A percentile compares a stretch with the other conserved stretches of the same genome.
These are phyloP conservation scores for Penicillium corylophilum DNA, from an alignment of 2,329 filamentous ascomycete genomes.

Conservation along the genomic window DNA sequence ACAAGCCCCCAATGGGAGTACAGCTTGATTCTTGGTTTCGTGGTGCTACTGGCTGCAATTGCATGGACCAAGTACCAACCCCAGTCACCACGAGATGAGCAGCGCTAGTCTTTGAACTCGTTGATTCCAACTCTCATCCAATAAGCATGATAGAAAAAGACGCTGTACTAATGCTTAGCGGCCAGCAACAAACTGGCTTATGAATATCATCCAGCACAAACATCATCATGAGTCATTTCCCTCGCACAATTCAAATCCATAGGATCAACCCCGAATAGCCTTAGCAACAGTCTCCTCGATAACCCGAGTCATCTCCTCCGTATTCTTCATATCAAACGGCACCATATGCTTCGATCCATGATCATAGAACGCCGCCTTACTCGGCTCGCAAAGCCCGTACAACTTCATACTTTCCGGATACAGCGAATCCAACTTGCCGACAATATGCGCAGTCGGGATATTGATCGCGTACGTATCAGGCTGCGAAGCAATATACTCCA, in stretches of 20 bases:
- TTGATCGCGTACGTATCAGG: slow-evolving; percentile 20
- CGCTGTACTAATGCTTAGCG: slow-evolving; percentile 4
- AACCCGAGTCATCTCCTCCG: slow-evolving; percentile 25
- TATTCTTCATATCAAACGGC: slow-evolving; percentile 33
- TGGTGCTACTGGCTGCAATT: slow-evolving; percentile 26
- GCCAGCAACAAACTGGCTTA: not conserved
- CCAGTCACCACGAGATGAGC: not conserved
- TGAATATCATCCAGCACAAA: not conserved
- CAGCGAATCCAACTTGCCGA: slow-evolving; percentile 36
- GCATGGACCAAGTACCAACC: slow-evolving; percentile 18
- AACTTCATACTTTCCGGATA: slow-evolving; percentile 31
- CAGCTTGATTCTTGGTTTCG: slow-evolving; percentile 23
- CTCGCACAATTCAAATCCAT: not conserved
- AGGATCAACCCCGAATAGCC: slow-evolving; percentile 13
- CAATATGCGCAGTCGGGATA: slow-evolving; percentile 43
- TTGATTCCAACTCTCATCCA: slow-evolving; percentile 2
- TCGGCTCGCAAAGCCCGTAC: slow-evolving; percentile 35
- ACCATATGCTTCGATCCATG: slow-evolving; percentile 37
- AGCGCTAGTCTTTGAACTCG: slow-evolving; percentile 2
- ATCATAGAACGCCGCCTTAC: slow-evolving; percentile 34
- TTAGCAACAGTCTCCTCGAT: slow-evolving; percentile 29
- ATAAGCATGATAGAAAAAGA: slow-evolving; percentile 9
- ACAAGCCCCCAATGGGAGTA: slow-evolving; percentile 11
- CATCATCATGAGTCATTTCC: not conserved
- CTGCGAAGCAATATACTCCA: slow-evolving; percentile 11